Conservation (phyloP, 2,329 filamentous ascomycete genomes). For the Macrophomina pseudophaseolina region DNA sequence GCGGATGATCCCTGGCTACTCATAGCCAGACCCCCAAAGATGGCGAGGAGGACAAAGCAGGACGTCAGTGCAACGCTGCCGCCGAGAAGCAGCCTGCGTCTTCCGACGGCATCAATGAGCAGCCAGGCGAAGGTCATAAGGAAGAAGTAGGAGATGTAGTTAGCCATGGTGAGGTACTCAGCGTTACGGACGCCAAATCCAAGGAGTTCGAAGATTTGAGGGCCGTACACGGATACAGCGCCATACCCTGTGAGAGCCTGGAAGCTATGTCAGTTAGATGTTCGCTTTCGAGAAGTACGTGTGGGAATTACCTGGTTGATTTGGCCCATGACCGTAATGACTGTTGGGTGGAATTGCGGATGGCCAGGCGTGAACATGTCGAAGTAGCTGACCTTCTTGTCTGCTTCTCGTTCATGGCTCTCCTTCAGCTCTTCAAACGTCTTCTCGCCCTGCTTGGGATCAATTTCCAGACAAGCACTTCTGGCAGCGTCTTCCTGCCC, state of each 20-base stretch:
- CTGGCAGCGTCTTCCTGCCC: conserved; percentile 57
- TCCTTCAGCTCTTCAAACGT: conserved; percentile 58
- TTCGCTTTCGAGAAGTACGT: not conserved
- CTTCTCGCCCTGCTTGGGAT: conserved; percentile 56
- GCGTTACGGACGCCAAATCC: conserved; percentile 58
- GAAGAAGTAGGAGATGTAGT: conserved; percentile 65
- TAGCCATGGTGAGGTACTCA: conserved; percentile 64
- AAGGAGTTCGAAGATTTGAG: conserved; percentile 67
- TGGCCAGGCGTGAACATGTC: conserved; percentile 64
- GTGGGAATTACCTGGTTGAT: conserved; percentile 56
- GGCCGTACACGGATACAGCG: conserved; percentile 66
- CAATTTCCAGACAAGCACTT: conserved; percentile 54
- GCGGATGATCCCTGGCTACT: conserved; percentile 41
- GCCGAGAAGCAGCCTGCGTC: conserved; percentile 59
- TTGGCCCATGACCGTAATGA: conserved; percentile 67
- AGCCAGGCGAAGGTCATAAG: conserved; percentile 68
- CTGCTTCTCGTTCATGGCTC: conserved; percentile 57
- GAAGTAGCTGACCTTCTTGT: conserved; percentile 55
- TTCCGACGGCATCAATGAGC: conserved; percentile 61
- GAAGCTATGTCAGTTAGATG: not conserved
- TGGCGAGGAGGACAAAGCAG: conserved; percentile 58
- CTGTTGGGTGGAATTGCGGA: conserved; percentile 64
- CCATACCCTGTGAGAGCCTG: conserved; percentile 63
- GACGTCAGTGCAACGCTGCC: conserved; percentile 56
- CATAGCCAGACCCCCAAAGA: conserved; percentile 57